Evolutionary conservation across 2,329 filamentous ascomycete species (phyloP).

Genomic region (Ophiostoma sp.): DNA sequence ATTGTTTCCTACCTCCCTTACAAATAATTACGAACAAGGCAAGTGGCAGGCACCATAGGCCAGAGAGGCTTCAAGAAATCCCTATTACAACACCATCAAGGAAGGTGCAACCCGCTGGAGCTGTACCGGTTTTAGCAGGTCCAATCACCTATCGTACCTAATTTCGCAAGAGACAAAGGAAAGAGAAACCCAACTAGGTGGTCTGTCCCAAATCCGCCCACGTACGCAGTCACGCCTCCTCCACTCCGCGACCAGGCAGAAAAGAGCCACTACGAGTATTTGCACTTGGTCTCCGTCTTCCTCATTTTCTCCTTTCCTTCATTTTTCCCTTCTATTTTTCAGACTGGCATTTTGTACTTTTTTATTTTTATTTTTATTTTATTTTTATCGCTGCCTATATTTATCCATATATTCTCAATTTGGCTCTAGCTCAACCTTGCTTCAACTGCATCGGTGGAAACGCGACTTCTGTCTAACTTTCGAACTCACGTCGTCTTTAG

Average conservation of each 20-base stretch:
- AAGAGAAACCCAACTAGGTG: conserved; percentile 4
- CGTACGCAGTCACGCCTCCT: conserved; percentile 16
- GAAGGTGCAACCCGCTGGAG: neutral
- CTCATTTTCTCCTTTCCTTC: conserved; percentile 16
- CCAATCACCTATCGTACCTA: neutral
- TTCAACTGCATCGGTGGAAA: neutral
- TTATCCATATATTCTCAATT: neutral
- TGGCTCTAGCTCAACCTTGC: neutral
- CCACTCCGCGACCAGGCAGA: conserved; percentile 18
- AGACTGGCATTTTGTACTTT: neutral
- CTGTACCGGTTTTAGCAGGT: too few relatives aligned
- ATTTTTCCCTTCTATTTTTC: neutral
- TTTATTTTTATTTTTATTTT: neutral
- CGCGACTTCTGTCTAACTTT: neutral
- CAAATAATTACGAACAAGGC: neutral
- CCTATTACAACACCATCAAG: neutral
- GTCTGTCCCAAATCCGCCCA: conserved; percentile 11
- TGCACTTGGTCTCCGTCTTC: conserved; percentile 14
- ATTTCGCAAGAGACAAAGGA: neutral
- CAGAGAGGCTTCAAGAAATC: neutral
- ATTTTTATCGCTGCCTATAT: neutral
- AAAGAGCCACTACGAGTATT: conserved; percentile 11
- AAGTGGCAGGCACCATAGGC: neutral
- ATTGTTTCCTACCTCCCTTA: too few relatives aligned
- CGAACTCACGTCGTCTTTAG: neutral